These are phyloP conservation scores for Boehmeria nivea DNA, from an alignment of 306 rosid species.

Conservation along the genomic window DNA sequence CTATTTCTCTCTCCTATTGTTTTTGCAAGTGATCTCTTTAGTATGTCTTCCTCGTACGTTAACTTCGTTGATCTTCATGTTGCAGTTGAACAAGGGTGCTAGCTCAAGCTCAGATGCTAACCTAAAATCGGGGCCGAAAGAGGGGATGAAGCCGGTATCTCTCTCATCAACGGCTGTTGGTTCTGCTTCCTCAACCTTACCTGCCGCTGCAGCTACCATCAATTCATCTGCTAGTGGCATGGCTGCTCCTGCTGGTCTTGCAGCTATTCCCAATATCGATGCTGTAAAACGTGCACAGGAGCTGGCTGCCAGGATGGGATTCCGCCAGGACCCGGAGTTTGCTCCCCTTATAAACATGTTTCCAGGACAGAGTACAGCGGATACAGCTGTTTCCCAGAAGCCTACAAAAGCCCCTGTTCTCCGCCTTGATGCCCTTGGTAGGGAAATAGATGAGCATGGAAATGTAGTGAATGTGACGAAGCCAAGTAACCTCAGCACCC, in stretches of 20 bases:
- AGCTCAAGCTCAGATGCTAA: constrained; percentile 38
- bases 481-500: constrained; percentile 84
- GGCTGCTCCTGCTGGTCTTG: constrained; percentile 33
- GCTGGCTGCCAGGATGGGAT: constrained; percentile 93
- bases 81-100: constrained; percentile 64
- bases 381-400: constrained; percentile 58
- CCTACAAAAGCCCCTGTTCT: constrained; percentile 90
- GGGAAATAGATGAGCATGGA: constrained; percentile 95
- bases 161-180: constrained; percentile 18
- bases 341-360: constrained; percentile 84
- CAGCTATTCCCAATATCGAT: constrained; percentile 47
- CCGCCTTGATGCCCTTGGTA: constrained; percentile 94
- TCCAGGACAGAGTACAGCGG: constrained; percentile 69
- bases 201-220: constrained; percentile 23
- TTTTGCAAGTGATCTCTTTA: not conserved
- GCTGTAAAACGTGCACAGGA: constrained; percentile 95
- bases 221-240: constrained; percentile 26
- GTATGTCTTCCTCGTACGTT: constrained; percentile 21
- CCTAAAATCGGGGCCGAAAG: constrained; percentile 34
- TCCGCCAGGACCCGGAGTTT: constrained; percentile 92
- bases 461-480: constrained; percentile 67
- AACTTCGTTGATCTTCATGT: constrained; percentile 24
- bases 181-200: constrained; percentile 40
- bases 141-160: constrained; percentile 34
- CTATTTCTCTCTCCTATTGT: too few species aligned